Conservation (phyloP, 2,329 filamentous ascomycete species). For the Colletotrichum tropicicola region DNA sequence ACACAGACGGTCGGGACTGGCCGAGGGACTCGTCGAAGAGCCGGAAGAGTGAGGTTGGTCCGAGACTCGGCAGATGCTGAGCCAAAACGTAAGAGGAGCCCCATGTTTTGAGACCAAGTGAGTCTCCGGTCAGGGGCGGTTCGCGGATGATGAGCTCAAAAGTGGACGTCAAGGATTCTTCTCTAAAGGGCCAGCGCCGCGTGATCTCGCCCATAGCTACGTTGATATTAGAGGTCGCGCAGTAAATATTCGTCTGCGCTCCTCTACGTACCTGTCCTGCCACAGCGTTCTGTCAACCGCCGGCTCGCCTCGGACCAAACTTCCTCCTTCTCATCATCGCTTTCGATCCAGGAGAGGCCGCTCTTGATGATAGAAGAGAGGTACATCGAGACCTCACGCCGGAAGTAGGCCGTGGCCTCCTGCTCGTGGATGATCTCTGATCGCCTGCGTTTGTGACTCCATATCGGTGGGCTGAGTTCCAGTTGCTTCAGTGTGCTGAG, state of each 20-base stretch:
- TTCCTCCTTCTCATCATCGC: conserved; percentile 71
- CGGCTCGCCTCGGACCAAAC: conserved; percentile 84
- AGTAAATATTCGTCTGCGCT: neutral
- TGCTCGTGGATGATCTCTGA: conserved; percentile 52
- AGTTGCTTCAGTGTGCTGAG: conserved; percentile 73
- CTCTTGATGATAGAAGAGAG: conserved; percentile 75
- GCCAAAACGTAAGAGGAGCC: conserved; percentile 89
- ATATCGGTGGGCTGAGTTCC: conserved; percentile 72
- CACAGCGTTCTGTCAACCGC: conserved; percentile 86
- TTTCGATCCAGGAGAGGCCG: conserved; percentile 72
- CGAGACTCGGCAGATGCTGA: conserved; percentile 68
- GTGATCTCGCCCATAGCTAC: conserved; percentile 66
- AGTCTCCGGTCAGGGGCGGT: conserved; percentile 87
- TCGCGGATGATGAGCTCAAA: conserved; percentile 82
- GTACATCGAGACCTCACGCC: conserved; percentile 68
- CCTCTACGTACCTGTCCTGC: conserved; percentile 70
- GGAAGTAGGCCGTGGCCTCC: conserved; percentile 51
- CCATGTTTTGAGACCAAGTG: conserved; percentile 95
- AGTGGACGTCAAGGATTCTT: conserved; percentile 39
- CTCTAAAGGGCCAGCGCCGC: conserved; percentile 61
- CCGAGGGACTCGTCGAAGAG: conserved; percentile 49
- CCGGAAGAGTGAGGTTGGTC: conserved; percentile 52
- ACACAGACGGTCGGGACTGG: conserved; percentile 47
- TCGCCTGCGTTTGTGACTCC: conserved; percentile 60
- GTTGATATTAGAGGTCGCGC: neutral